Base-by-base conservation (phyloP, 805 yeast species). In the Pichia insulana region DNA sequence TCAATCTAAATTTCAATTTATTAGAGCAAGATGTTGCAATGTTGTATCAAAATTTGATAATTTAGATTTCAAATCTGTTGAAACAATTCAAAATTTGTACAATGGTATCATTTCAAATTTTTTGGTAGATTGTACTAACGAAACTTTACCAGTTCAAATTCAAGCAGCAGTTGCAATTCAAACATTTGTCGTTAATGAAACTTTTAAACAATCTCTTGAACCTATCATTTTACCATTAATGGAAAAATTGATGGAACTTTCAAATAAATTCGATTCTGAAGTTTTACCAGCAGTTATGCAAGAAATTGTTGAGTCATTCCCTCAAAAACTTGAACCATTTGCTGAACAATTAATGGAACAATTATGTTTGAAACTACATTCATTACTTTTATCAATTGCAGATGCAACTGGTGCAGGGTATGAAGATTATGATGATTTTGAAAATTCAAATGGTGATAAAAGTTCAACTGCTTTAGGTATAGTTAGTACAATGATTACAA, bases 271-370 rank as follows among this genome's bases (percentile, higher is more conserved):
- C 50, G 98, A 90, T 54, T 78, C 83, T 44, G 98, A 92, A 56
- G 75, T 88, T 2, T 73, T 92, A 25, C 78, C 95, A 18, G 83
- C 82, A 19, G 96, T 90, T 7, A 87, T 90, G 82, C 97, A 90
- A 67, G 96, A 89, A 54, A 82, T 92, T 58, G 97, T 90, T 26
- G 96, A 89, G 56, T 77, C 75, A 45, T 92, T 83, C 62, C 73
- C 95, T 5, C 84, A 80, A 50, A 94, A 90, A 61, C 69, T 90
- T 51, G 92, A 89, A 49, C 97, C 98, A 20, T 90, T 87, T 60
- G 95, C 96, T 20, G 73, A 78, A 25, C 80, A 78, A 43, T 63
- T 83, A 50, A 64, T 63, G 68, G 52, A 62, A 50, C 74, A 79
- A 57, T 63, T 83, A 51, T 79, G 82, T 17, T 82, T 81, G 47